These are phyloP conservation scores for Cornus suecica DNA, from an alignment of 148 eudicot genomes.

Conservation along the genomic window DNA sequence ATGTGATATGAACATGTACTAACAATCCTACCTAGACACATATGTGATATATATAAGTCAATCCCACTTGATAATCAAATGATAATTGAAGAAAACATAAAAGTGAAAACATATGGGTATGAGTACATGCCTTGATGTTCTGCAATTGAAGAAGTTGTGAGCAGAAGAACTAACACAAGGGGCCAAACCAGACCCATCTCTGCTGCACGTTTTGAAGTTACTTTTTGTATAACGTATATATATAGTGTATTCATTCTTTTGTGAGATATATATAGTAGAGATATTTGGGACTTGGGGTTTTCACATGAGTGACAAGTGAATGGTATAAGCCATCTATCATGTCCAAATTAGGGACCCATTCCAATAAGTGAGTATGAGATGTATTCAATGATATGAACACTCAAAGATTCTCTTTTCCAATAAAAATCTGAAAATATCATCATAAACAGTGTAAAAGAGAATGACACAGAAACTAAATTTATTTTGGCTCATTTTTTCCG, in stretches of 20 bases:
- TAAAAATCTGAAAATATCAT: no score
- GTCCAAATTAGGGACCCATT: background rate
- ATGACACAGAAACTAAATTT: no score
- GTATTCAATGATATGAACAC: no score
- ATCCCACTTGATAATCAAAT: no score
- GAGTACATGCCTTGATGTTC: background rate
- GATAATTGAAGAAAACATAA: background rate
- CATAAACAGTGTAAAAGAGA: no score
- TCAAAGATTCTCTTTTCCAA: no score
- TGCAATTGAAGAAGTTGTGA: background rate
- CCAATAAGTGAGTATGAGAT: background rate
- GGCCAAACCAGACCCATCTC: background rate
- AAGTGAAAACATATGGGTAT: background rate
- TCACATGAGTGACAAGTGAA: background rate
- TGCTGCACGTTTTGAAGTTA: background rate
- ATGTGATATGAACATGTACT: no score
- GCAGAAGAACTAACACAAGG: background rate
- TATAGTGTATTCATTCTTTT: background rate
- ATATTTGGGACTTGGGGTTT: background rate
- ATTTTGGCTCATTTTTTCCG: no score
- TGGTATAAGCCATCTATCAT: background rate
- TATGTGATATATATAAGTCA: no score
- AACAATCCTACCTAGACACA: no score
- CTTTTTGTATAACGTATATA: no score
- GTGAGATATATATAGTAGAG: no score